phyloP scores from a whole-genome alignment of 306 rosid species.

The Carpinus fangiana region DNA sequence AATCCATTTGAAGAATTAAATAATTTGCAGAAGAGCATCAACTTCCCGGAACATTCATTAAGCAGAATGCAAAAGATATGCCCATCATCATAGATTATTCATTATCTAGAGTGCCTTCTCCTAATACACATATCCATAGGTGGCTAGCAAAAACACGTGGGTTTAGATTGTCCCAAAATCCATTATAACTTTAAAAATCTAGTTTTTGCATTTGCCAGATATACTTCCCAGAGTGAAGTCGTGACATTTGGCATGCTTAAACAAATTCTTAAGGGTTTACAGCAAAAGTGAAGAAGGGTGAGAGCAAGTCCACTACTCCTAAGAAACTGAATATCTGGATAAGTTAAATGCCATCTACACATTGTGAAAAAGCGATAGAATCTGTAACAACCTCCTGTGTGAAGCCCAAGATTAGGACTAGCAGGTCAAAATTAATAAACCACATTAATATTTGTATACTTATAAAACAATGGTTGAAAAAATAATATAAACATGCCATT shows the following conservation, averaged over 20 bases:
- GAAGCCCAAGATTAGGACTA: background rate
- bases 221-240: background rate
- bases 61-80: background rate
- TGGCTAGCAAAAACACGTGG: background rate
- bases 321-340: background rate
- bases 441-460: background rate
- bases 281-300: background rate
- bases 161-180: background rate
- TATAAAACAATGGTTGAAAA: background rate
- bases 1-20: slow-evolving; percentile 16
- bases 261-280: background rate
- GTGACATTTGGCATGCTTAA: background rate
- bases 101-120: background rate
- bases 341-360: background rate
- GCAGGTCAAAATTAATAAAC: background rate
- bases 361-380: background rate
- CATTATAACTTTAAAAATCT: background rate
- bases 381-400: background rate
- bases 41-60: background rate
- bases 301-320: background rate
- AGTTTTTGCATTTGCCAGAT: background rate
- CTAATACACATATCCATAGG: background rate
- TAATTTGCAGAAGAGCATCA: background rate
- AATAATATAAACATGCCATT: background rate
- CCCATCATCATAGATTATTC: background rate